Evolutionary conservation across 352 stramenopile species (phyloP).

Genomic region (Pythium apleroticum): DNA sequence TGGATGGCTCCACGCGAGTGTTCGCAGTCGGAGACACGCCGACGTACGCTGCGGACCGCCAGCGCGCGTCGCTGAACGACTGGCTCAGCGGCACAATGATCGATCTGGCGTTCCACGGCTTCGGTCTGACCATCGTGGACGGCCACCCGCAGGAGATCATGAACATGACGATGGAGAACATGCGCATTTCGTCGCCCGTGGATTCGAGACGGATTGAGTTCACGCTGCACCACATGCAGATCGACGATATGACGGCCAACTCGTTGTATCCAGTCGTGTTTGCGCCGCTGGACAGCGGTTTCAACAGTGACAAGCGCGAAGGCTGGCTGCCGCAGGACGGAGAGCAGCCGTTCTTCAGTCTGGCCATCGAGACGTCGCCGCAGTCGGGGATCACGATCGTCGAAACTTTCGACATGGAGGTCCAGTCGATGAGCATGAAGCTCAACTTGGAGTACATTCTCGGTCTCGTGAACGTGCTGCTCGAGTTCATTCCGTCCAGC

Average conservation of each 20-base stretch:
- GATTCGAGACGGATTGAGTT: constrained; percentile 52
- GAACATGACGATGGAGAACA: constrained; percentile 88
- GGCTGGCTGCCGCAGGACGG: constrained; percentile 78
- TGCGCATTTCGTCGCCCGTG: constrained; percentile 58
- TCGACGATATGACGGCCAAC: constrained; percentile 83
- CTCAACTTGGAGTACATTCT: constrained; percentile 84
- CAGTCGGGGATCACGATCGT: constrained; percentile 72
- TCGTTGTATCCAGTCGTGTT: constrained; percentile 77
- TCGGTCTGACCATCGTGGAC: constrained; percentile 68
- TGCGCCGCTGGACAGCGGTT: constrained; percentile 78
- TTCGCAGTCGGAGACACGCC: constrained; percentile 77
- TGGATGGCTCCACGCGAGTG: constrained; percentile 78
- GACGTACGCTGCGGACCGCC: constrained; percentile 55
- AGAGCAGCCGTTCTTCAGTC: constrained; percentile 68
- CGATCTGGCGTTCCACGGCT: constrained; percentile 54
- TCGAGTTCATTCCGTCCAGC: constrained; percentile 68
- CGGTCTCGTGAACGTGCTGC: constrained; percentile 63
- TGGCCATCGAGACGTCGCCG: constrained; percentile 65
- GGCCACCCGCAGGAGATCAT: constrained; percentile 70
- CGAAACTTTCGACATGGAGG: constrained; percentile 73
- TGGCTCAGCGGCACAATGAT: constrained; percentile 77
- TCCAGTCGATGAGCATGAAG: constrained; percentile 72
- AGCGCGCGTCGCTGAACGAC: constrained; percentile 57
- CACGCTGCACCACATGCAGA: constrained; percentile 80
- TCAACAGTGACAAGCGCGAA: constrained; percentile 86